Conservation (phyloP, 257 asterid species). For the Verbascum thapsus region DNA sequence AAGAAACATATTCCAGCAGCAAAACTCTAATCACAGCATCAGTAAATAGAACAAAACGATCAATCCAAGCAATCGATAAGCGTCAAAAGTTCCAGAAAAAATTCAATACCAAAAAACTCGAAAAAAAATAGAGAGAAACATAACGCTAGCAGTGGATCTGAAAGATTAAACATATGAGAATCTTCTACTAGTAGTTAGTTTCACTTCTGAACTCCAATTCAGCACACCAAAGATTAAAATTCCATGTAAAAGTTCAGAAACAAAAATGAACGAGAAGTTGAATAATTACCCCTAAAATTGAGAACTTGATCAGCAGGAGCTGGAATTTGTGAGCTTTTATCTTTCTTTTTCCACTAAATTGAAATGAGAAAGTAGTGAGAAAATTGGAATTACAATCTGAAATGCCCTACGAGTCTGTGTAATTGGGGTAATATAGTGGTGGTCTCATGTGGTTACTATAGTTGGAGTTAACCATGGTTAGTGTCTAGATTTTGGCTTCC, state of each 20-base stretch:
- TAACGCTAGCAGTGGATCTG: slow-evolving; percentile 18
- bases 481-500: not conserved
- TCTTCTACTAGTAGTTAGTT: too few relatives aligned
- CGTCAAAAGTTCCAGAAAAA: not conserved
- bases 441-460: slow-evolving; percentile 28
- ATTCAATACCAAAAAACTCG: not conserved
- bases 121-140: too few relatives aligned
- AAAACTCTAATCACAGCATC: not conserved
- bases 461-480: slow-evolving; percentile 44
- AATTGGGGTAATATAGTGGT: not conserved
- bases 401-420: not conserved
- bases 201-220: not conserved
- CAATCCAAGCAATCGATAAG: not conserved
- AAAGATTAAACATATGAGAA: not conserved
- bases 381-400: too few relatives aligned
- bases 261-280: not conserved
- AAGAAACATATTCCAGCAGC: too few relatives aligned
- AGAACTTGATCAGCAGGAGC: not conserved
- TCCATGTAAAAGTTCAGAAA: not conserved
- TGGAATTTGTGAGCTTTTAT: not conserved
- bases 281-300: not conserved
- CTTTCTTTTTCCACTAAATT: not conserved
- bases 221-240: not conserved
- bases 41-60: not conserved
- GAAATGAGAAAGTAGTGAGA: not conserved